A percentile compares a stretch with the other conserved stretches of the same genome.
These are phyloP conservation scores for Boletellus emodensis DNA, from an alignment of 768 basidiomycete species.

Conservation along the genomic window DNA sequence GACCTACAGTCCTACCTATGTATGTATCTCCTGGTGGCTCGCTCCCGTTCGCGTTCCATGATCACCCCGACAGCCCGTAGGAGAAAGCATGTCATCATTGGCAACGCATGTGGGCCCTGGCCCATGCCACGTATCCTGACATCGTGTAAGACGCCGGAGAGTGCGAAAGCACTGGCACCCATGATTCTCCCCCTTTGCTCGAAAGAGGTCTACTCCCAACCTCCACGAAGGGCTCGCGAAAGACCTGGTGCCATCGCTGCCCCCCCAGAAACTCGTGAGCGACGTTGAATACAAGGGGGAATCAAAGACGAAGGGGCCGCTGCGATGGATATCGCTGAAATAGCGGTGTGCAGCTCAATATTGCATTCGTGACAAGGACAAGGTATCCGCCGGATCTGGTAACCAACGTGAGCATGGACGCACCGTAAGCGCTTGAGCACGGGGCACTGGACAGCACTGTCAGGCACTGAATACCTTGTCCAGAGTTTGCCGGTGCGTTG, in stretches of 20 bases:
- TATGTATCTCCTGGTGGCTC: conserved; percentile 39
- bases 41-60: conserved; percentile 46
- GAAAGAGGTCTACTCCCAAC: conserved; percentile 44
- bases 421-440: too few species aligned
- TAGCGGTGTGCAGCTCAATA: conserved; percentile 43
- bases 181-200: conserved; percentile 50
- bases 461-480: too few species aligned
- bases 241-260: conserved; percentile 62
- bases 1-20: conserved; percentile 46
- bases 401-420: conserved; percentile 40
- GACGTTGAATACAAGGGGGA: conserved; percentile 56
- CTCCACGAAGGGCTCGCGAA: conserved; percentile 52
- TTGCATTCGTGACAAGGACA: conserved; percentile 39
- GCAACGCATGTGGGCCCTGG: conserved; percentile 42
- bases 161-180: conserved; percentile 55
- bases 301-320: conserved; percentile 66
- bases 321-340: conserved; percentile 46
- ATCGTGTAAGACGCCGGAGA: conserved; percentile 59
- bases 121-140: conserved; percentile 57
- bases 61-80: conserved; percentile 51
- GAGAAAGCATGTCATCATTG: conserved; percentile 51
- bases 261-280: conserved; percentile 62
- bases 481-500: too few species aligned
- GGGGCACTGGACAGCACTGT: too few species aligned
- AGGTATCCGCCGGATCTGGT: conserved; percentile 44